Base-by-base conservation (phyloP, 179 eudicot species). In the Beta lomatogona region DNA sequence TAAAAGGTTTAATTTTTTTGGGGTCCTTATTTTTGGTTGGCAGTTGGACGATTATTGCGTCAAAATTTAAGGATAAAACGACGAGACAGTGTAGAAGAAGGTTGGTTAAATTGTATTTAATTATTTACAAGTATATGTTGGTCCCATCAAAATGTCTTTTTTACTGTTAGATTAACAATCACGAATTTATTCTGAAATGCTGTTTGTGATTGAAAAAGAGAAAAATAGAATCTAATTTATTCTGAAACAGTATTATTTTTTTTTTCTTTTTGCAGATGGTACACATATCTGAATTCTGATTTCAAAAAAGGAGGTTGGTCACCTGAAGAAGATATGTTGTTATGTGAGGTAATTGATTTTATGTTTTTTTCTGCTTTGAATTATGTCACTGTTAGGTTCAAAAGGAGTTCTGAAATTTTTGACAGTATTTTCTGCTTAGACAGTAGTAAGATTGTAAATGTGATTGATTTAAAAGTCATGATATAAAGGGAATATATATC, bases 301-400 rank as follows among this genome's bases (percentile, higher is more conserved):
- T 96, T 92, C 91, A 96, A 94, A 86, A 96, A 90, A 86, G 99
- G 99, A 9, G 99, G 99, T 46, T 96, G 99, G 99, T 91, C 99
- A 71, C 98, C 94, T 1, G 98, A 96, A 87, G 99, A 96, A 88
- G 99, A 96, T 81, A 77, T 90, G 91, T 91, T 96, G 82, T 84
- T 96, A 83, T 96, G 99, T 85, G 98, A 96, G 97, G 99, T 96
- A 87, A 77, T 77, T 61, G n/a, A n/a, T 45, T 71, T 18, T 79
- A 68, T 12, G 9, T 7, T 67, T 45, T 68, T 65, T 10, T 65
- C 9, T 12, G 44, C 44, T 25, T 12, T 65, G 13, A 25, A 65
- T 25, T 10, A 9, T 31, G 1, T 8, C 25, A 60, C 22, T 60
- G 65, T 60, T 19, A 60, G 10, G 6, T 9, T 66, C 28, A 14